A percentile compares a stretch with the other conserved stretches of the same genome.
Conservation (phyloP, 2,329 filamentous ascomycete genomes). For the Madurella fahalii region DNA sequence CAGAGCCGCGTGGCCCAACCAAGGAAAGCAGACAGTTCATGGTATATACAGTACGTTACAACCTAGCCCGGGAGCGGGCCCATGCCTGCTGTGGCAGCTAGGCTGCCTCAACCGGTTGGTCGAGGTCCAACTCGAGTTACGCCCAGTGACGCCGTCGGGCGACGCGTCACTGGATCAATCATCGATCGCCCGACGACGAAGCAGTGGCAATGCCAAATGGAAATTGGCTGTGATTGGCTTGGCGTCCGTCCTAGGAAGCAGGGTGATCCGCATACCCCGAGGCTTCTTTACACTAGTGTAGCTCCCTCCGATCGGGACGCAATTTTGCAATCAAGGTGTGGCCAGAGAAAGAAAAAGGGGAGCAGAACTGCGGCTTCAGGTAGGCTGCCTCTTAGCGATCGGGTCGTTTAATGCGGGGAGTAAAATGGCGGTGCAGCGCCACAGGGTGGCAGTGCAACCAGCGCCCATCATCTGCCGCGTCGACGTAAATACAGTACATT, state of each 20-base stretch:
- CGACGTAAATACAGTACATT: no score
- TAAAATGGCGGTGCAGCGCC: not conserved
- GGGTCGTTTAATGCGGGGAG: not conserved
- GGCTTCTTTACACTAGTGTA: not conserved
- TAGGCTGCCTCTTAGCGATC: no score
- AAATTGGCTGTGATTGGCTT: not conserved
- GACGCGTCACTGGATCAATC: slow-evolving; percentile 10
- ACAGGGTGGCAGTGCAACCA: not conserved
- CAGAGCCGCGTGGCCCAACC: not conserved
- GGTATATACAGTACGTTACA: no score
- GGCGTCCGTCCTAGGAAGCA: not conserved
- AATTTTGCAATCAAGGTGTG: not conserved
- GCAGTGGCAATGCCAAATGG: not conserved
- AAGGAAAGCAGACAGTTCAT: not conserved
- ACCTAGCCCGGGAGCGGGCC: no score
- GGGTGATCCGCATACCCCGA: not conserved
- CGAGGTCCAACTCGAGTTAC: not conserved
- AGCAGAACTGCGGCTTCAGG: not conserved
- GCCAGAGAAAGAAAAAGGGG: not conserved
- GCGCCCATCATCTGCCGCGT: no score
- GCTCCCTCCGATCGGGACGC: no score
- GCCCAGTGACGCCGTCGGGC: slow-evolving; percentile 8
- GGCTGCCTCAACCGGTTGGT: not conserved
- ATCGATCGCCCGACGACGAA: not conserved
- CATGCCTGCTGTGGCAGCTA: not conserved